phyloP scores from a whole-genome alignment of 257 asterid species.

The Nicotiana tomentosiformis region DNA sequence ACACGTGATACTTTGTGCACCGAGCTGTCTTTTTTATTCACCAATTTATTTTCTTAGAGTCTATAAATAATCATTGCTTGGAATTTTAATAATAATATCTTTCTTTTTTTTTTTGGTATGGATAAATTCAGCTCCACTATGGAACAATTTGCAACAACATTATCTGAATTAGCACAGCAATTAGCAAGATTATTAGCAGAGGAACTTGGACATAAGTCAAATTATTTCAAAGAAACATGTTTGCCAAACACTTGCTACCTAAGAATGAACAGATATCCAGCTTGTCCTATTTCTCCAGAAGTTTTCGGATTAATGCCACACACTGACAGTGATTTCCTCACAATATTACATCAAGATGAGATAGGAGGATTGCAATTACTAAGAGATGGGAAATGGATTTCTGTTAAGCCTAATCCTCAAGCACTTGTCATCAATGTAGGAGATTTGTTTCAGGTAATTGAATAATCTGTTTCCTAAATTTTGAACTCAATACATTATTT shows the following conservation, averaged over 20 bases:
- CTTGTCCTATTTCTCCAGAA: constrained; percentile 47
- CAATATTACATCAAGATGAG: constrained; percentile 67
- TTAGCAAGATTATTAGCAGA: constrained; percentile 57
- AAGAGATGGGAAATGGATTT: constrained; percentile 68
- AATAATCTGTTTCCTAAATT: background rate
- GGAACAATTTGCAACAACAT: constrained; percentile 46
- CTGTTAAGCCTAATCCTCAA: constrained; percentile 70
- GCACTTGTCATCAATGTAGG: constrained; percentile 81
- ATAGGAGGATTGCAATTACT: constrained; percentile 79
- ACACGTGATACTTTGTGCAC: too few relatives aligned
- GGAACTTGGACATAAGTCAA: constrained; percentile 37
- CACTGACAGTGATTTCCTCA: constrained; percentile 82
- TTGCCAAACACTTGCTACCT: constrained; percentile 52
- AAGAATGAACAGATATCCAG: constrained; percentile 75
- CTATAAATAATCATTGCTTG: background rate
- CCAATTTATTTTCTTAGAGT: too few relatives aligned
- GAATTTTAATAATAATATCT: background rate
- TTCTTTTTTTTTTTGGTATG: too few relatives aligned
- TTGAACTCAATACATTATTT: background rate
- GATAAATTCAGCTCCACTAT: constrained; percentile 46
- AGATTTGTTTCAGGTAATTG: constrained; percentile 67
- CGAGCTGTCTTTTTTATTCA: too few relatives aligned
- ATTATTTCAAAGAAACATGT: constrained; percentile 49
- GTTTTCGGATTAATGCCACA: constrained; percentile 69
- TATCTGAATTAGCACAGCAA: constrained; percentile 45